These are phyloP conservation scores for Naganishia cerealis DNA, from an alignment of 1,284 basidiomycete species.

Conservation along the genomic window DNA sequence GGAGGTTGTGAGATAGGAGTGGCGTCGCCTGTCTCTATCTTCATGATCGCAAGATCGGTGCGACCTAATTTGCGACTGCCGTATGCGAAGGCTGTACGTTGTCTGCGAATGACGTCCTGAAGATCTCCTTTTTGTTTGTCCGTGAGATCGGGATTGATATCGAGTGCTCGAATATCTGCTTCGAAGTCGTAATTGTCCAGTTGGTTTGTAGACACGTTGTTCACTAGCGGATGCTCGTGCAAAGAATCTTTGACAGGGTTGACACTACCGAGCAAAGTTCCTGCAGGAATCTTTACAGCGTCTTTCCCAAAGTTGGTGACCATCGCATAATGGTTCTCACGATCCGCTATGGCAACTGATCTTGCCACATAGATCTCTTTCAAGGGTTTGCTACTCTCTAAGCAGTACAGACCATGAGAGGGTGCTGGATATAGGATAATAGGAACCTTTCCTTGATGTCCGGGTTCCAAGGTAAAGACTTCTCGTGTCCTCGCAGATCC, in stretches of 20 bases:
- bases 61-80: slow-evolving; percentile 9
- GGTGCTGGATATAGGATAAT: neutral
- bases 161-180: neutral
- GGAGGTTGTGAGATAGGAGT: slow-evolving; percentile 42
- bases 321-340: neutral
- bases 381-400: neutral
- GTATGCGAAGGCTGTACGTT: slow-evolving; percentile 14
- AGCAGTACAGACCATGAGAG: slow-evolving; percentile 36
- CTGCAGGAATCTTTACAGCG: neutral
- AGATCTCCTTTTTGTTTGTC: neutral
- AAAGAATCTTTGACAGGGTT: neutral
- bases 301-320: neutral
- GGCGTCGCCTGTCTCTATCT: slow-evolving; percentile 26
- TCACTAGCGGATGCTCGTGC: too few relatives aligned
- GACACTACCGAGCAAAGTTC: neutral
- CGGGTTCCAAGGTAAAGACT: slow-evolving; percentile 11
- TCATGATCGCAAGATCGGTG: slow-evolving; percentile 21
- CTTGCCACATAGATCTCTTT: slow-evolving; percentile 4
- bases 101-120: neutral
- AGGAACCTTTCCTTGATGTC: slow-evolving; percentile 12
- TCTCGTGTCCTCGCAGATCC: neutral
- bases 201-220: neutral
- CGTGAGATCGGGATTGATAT: slow-evolving; percentile 12
- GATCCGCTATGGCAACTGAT: neutral
- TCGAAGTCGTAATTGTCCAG: neutral